Conservation (phyloP, 805 yeast species). For the Monosporozyma siamensis region DNA sequence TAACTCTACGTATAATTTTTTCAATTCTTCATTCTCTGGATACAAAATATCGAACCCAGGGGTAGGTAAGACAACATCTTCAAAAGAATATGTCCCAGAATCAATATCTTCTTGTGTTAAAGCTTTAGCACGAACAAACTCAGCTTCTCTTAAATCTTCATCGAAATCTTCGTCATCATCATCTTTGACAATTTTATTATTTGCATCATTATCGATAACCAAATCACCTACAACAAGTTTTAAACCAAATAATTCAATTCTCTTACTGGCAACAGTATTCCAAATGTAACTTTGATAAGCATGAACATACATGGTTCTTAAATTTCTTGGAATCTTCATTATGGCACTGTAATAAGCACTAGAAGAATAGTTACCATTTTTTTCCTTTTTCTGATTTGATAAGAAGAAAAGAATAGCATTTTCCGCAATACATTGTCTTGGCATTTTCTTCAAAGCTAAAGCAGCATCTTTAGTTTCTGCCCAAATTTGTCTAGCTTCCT, state of each 20-base stretch:
- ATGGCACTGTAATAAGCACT: constrained; percentile 69
- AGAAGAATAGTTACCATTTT: constrained; percentile 37
- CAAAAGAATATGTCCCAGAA: constrained; percentile 49
- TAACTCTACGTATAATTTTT: constrained; percentile 51
- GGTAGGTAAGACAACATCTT: constrained; percentile 86
- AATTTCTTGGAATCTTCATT: constrained; percentile 82
- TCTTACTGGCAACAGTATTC: constrained; percentile 75
- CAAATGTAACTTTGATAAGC: constrained; percentile 95
- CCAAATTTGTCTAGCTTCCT: constrained; percentile 80
- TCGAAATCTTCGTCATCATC: constrained; percentile 46
- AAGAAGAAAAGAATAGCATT: constrained; percentile 56
- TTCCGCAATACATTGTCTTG: constrained; percentile 83
- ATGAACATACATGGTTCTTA: constrained; percentile 91
- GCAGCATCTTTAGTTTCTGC: constrained; percentile 57
- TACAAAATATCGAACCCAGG: constrained; percentile 92
- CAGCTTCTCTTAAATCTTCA: constrained; percentile 59
- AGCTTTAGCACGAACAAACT: constrained; percentile 57
- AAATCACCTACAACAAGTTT: constrained; percentile 73
- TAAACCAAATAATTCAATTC: constrained; percentile 64
- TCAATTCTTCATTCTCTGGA: constrained; percentile 58
- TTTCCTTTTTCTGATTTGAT: constrained; percentile 40
- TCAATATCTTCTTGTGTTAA: constrained; percentile 67
- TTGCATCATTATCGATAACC: constrained; percentile 35
- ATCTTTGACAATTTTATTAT: constrained; percentile 12
- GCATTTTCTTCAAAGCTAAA: constrained; percentile 65